phyloP scores from a whole-genome alignment of 768 basidiomycete species.

The Calocera cornea region DNA sequence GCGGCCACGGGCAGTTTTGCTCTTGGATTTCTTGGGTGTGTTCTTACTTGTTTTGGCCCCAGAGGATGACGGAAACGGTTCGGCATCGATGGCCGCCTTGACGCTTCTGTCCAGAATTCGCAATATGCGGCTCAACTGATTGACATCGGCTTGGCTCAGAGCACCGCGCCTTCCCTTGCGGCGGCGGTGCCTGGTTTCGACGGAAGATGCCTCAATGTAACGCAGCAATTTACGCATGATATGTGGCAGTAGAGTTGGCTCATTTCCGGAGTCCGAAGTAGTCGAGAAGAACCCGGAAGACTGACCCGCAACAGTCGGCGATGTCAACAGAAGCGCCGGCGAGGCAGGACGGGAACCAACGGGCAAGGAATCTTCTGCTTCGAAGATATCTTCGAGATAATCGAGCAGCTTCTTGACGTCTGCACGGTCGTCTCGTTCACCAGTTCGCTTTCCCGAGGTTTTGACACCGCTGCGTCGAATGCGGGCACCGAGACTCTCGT shows the following conservation, averaged over 20 bases:
- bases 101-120: slow-evolving; percentile 72
- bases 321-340: neutral
- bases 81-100: slow-evolving; percentile 57
- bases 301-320: neutral
- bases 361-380: slow-evolving; percentile 59
- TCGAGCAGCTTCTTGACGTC: slow-evolving; percentile 47
- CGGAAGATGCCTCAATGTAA: neutral
- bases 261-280: slow-evolving; percentile 31
- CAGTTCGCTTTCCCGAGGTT: neutral
- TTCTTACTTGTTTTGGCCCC: slow-evolving; percentile 26
- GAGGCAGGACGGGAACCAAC: slow-evolving; percentile 27
- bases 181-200: slow-evolving; percentile 20
- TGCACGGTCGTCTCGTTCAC: neutral
- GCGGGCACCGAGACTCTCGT: neutral
- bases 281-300: neutral
- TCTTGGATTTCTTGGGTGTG: slow-evolving; percentile 21
- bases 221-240: neutral
- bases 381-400: slow-evolving; percentile 72
- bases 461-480: neutral
- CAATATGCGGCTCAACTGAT: slow-evolving; percentile 47
- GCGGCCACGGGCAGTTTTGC: slow-evolving; percentile 14
- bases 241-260: slow-evolving; percentile 26
- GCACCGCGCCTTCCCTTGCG: slow-evolving; percentile 34
- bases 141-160: slow-evolving; percentile 54
- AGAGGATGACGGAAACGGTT: slow-evolving; percentile 42